Evolutionary conservation across 768 basidiomycete species (phyloP).

Genomic region (Galerina marginata): DNA sequence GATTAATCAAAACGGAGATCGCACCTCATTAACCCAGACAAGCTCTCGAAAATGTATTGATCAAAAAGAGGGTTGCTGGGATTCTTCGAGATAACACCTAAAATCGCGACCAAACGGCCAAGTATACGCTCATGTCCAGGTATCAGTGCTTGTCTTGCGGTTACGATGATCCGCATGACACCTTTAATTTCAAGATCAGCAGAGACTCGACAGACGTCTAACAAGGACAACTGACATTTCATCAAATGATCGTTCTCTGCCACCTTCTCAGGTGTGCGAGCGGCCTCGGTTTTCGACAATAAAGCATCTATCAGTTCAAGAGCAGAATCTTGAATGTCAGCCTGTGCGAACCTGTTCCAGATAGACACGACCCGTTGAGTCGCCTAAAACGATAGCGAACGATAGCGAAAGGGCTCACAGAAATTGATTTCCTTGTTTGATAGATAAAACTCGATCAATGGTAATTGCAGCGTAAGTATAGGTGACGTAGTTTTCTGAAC

Average conservation of each 20-base stretch:
- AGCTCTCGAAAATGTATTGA: slow-evolving; percentile 96
- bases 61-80: slow-evolving; percentile 98
- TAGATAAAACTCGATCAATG: slow-evolving; percentile 94
- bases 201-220: not conserved
- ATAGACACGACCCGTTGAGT: slow-evolving; percentile 10
- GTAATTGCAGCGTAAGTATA: slow-evolving; percentile 98
- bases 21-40: slow-evolving; percentile 88
- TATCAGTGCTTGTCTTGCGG: slow-evolving; percentile 78
- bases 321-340: slow-evolving; percentile 87
- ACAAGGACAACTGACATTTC: slow-evolving; percentile 73
- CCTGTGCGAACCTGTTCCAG: slow-evolving; percentile 75
- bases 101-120: slow-evolving; percentile 76
- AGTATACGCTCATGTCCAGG: slow-evolving; percentile 71
- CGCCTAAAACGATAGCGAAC: not conserved
- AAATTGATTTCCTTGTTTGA: slow-evolving; percentile 77
- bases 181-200: slow-evolving; percentile 50
- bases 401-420: slow-evolving; percentile 55
- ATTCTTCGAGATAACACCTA: slow-evolving; percentile 90
- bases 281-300: slow-evolving; percentile 79
- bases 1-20: slow-evolving; percentile 28
- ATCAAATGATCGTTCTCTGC: slow-evolving; percentile 98
- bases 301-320: slow-evolving; percentile 72
- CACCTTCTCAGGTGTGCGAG: slow-evolving; percentile 85
- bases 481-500: slow-evolving; percentile 86
- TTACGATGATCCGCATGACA: slow-evolving; percentile 91